Base-by-base conservation (phyloP, 352 stramenopile species). In the Thraustochytrium sp. region DNA sequence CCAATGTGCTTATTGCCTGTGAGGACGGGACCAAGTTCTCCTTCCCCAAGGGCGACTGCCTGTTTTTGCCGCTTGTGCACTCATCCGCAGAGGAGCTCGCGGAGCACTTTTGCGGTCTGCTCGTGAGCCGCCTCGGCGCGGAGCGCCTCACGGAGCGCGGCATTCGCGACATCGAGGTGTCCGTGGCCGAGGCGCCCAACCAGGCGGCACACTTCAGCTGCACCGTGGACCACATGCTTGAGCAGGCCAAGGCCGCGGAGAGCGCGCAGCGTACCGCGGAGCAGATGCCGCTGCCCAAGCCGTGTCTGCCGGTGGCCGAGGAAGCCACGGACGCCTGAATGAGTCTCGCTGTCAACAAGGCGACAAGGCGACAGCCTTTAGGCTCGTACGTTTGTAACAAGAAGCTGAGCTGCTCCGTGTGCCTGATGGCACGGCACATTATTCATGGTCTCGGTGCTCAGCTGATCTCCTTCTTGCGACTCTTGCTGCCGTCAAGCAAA, bases 11-110 rank as follows among this genome's bases (percentile, higher is more conserved):
- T 59, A 90, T 99, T 55, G 62, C 89, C 26, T 98, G 95, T 68
- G 93, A 98, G 87, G 96, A 99, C 86, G 94, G 93, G 80, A 89
- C 95, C 36, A 92, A 91, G 76, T 99, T 98, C 86, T 92, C 92
- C 78, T 97, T 99, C 85, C 96, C 96, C 0, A 92, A 92, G 84
- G 85, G 89, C 31, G 96, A 99, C 85, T 98, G 96, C 89, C 94
- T 93, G 53, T 87, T 98, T 80, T 87, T 99, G 36, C 96, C 96
- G 16, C 97, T 99, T 53, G 89, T 98, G 36, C 96, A 99, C 90
- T 98, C 96, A 34, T 98, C 96, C 8, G 93, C 94, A 0, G 96
- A 99, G 89, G 96, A 99, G 86, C 89, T 98, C 54, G 92, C 94
- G 54, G 94, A 97, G 84, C 97, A 98, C 88, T 90, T 98, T 13